phyloP scores from a whole-genome alignment of 176 grass and related monocot species.

The Rhynchospora pubera region DNA sequence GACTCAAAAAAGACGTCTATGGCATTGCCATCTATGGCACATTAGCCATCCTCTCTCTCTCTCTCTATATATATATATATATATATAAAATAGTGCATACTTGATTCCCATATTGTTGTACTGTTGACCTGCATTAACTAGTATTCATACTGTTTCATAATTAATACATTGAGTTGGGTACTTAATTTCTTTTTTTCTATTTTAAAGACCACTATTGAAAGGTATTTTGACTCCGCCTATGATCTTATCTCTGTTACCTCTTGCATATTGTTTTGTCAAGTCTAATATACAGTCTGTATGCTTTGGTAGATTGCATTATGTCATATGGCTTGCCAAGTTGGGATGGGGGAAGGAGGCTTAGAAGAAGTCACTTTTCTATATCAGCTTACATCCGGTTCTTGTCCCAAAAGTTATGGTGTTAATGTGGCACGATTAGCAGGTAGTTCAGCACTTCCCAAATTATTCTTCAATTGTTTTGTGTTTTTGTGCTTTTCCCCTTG shows the following conservation, averaged over 20 bases:
- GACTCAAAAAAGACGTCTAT: too few species aligned
- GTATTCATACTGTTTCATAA: too few species aligned
- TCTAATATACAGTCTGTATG: conserved; percentile 27
- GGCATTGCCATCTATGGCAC: too few species aligned
- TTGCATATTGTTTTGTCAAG: conserved; percentile 10
- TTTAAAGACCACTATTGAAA: not conserved
- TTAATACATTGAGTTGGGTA: too few species aligned
- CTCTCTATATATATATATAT: too few species aligned
- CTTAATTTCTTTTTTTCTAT: not conserved
- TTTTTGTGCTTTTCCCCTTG: not conserved
- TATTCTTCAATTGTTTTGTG: not conserved
- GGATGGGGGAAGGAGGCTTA: conserved; percentile 46
- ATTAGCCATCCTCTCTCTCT: too few species aligned
- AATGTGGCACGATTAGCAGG: conserved; percentile 96
- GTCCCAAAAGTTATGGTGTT: conserved; percentile 98
- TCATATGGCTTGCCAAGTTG: conserved; percentile 89
- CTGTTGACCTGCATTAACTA: too few species aligned
- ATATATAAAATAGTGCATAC: too few species aligned
- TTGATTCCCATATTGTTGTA: too few species aligned
- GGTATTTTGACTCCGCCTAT: too few species aligned
- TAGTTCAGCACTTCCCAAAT: conserved; percentile 18
- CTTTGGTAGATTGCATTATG: conserved; percentile 55
- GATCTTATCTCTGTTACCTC: not conserved
- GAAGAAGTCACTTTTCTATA: conserved; percentile 95
- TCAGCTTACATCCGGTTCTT: conserved; percentile 62